These are phyloP conservation scores for Phytophthora cactorum DNA, from an alignment of 352 stramenopile species.

Conservation along the genomic window DNA sequence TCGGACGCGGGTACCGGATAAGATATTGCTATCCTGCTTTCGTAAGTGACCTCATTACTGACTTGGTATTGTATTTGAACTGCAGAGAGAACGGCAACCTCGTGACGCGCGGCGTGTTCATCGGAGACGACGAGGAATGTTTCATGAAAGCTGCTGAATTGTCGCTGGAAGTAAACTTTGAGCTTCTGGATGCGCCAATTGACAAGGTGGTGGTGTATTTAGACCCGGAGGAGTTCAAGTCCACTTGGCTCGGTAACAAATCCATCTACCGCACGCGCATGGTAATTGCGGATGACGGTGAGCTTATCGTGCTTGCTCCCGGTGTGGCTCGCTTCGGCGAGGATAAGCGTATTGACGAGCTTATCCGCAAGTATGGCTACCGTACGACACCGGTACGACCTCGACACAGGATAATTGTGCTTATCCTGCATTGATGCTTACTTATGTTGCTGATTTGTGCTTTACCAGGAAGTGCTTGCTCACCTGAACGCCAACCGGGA, in stretches of 20 bases:
- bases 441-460: slow-evolving; percentile 3
- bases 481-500: slow-evolving; percentile 92
- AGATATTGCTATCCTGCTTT: slow-evolving; percentile 7
- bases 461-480: slow-evolving; percentile 88
- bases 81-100: slow-evolving; percentile 59
- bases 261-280: slow-evolving; percentile 98
- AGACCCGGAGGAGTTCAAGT: slow-evolving; percentile 97
- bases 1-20: slow-evolving; percentile 65
- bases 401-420: neutral
- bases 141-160: slow-evolving; percentile 95
- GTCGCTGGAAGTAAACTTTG: slow-evolving; percentile 97
- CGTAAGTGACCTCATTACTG: slow-evolving; percentile 2
- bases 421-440: slow-evolving; percentile 8
- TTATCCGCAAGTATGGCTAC: slow-evolving; percentile 98
- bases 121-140: slow-evolving; percentile 96
- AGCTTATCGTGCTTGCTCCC: slow-evolving; percentile 95
- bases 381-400: slow-evolving; percentile 90
- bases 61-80: slow-evolving; percentile 8
- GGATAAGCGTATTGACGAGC: slow-evolving; percentile 92
- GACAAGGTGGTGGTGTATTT: slow-evolving; percentile 97
- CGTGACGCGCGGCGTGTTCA: slow-evolving; percentile 93
- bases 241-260: slow-evolving; percentile 98
- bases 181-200: slow-evolving; percentile 91
- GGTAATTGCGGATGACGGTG: slow-evolving; percentile 95
- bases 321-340: slow-evolving; percentile 96